Evolutionary conservation across 441 rosid genomes (phyloP).

Genomic region (Daphne laureola): DNA sequence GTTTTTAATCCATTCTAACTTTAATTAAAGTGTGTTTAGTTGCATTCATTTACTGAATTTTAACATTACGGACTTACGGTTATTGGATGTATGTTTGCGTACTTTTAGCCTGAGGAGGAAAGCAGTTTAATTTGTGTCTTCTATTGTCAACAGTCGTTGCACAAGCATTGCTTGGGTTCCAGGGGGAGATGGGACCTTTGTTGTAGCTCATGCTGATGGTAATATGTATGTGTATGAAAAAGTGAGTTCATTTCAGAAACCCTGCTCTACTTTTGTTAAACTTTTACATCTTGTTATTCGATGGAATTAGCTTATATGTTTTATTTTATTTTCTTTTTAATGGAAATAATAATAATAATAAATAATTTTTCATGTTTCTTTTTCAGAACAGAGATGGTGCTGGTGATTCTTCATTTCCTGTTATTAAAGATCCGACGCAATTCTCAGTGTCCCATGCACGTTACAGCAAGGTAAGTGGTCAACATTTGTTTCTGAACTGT

Average conservation of each 20-base stretch:
- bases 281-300: slow-evolving; percentile 9
- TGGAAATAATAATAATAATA: too few species aligned
- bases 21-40: too few species aligned
- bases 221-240: slow-evolving; percentile 88
- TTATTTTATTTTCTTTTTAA: slow-evolving; percentile 14
- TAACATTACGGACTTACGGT: not conserved
- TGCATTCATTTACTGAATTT: too few species aligned
- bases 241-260: slow-evolving; percentile 36
- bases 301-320: slow-evolving; percentile 5
- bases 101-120: too few species aligned
- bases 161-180: slow-evolving; percentile 88
- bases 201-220: slow-evolving; percentile 96
- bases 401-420: slow-evolving; percentile 84
- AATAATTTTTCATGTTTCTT: slow-evolving; percentile 5
- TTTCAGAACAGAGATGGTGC: slow-evolving; percentile 74
- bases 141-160: slow-evolving; percentile 67
- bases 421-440: slow-evolving; percentile 79
- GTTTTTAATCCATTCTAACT: too few species aligned
- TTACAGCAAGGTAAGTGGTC: slow-evolving; percentile 63
- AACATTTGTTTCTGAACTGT: slow-evolving; percentile 6
- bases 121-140: slow-evolving; percentile 10
- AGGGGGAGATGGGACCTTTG: slow-evolving; percentile 89
- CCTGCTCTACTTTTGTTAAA: slow-evolving; percentile 2
- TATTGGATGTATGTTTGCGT: not conserved
- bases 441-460: slow-evolving; percentile 93